Evolutionary conservation across 208 protist genomes (phyloP).

Genomic region (Lotmaria passim): DNA sequence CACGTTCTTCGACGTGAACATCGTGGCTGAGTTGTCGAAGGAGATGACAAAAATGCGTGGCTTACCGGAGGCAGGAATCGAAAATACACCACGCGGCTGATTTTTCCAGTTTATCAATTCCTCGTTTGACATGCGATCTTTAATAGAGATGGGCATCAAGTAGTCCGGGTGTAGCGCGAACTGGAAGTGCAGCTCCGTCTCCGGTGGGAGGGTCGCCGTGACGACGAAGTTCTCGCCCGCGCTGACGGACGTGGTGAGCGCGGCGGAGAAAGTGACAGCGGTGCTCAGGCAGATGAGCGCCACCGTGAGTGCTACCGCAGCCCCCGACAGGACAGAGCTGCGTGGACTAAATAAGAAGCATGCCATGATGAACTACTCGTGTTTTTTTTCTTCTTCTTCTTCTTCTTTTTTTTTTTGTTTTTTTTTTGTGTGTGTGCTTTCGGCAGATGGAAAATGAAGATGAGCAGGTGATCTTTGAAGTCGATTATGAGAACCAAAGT

Average conservation of each 20-base stretch:
- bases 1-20: constrained; percentile 43
- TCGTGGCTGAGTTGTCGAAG: constrained; percentile 60
- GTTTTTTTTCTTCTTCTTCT: constrained; percentile 1
- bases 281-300: constrained; percentile 1
- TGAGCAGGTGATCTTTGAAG: too few relatives aligned
- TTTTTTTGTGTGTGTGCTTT: too few relatives aligned
- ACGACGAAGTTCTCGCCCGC: constrained; percentile 44
- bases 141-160: constrained; percentile 34
- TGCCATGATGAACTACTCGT: not conserved
- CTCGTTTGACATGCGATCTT: constrained; percentile 24
- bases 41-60: constrained; percentile 29
- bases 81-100: constrained; percentile 36
- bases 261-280: constrained; percentile 5
- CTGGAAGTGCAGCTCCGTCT: constrained; percentile 49
- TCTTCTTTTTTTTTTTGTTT: not conserved
- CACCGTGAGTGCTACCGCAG: not conserved
- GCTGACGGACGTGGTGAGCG: constrained; percentile 30
- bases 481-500: too few relatives aligned
- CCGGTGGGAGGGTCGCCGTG: constrained; percentile 35
- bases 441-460: too few relatives aligned
- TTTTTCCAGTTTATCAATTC: constrained; percentile 36
- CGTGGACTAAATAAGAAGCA: not conserved
- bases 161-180: constrained; percentile 44
- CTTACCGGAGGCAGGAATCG: constrained; percentile 28
- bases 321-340: not conserved